These are phyloP conservation scores for Trichosporon sp. DNA, from an alignment of 1,284 basidiomycete genomes.

Conservation along the genomic window DNA sequence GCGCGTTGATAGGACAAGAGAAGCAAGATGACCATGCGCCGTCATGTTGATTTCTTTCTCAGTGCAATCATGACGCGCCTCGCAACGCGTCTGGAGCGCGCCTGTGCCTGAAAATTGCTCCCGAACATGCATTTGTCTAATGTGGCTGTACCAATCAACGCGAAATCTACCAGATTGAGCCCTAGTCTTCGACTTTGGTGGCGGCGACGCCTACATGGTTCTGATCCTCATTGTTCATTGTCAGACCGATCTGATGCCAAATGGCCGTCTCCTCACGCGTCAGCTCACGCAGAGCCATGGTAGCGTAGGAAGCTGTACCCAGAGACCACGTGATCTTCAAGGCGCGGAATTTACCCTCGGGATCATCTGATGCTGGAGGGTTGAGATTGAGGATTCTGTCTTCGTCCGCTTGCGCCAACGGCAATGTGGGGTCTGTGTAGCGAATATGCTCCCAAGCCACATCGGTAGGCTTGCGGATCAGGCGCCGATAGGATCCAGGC, in stretches of 20 bases:
- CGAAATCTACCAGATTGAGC: not conserved
- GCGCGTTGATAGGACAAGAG: not conserved
- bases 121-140: not conserved
- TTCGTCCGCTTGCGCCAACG: slow-evolving; percentile 89
- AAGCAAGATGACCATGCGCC: not conserved
- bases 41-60: not conserved
- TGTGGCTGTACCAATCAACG: not conserved
- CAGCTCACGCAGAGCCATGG: slow-evolving; percentile 89
- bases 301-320: slow-evolving; percentile 85
- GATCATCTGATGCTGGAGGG: slow-evolving; percentile 54
- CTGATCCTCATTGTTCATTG: slow-evolving; percentile 75
- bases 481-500: slow-evolving; percentile 85
- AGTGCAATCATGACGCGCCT: not conserved
- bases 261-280: slow-evolving; percentile 88
- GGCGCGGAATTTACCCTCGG: slow-evolving; percentile 71
- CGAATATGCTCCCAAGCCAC: slow-evolving; percentile 72
- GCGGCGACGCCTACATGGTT: slow-evolving; percentile 21
- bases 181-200: not conserved
- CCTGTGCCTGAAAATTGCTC: not conserved
- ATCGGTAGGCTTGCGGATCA: slow-evolving; percentile 75
- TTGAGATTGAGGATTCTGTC: slow-evolving; percentile 78
- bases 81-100: not conserved
- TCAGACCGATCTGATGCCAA: slow-evolving; percentile 74
- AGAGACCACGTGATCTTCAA: slow-evolving; percentile 73
- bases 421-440: slow-evolving; percentile 89